Conservation (phyloP, 1,284 basidiomycete species). For the Coniophora puteana region DNA sequence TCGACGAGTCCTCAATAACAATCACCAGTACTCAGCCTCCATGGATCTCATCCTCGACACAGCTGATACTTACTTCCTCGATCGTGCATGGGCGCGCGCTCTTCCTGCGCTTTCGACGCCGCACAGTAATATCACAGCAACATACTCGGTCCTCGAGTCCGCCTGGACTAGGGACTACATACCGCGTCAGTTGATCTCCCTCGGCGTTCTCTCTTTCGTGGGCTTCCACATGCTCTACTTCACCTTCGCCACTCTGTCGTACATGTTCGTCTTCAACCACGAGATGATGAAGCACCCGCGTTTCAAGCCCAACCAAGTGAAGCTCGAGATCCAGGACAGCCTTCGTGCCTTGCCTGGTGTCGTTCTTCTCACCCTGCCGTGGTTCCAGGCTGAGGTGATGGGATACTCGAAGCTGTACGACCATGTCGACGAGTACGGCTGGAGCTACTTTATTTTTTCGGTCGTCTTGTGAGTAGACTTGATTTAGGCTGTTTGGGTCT, state of each 20-base stretch:
- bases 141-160: conserved; percentile 32
- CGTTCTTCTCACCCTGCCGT: conserved; percentile 83
- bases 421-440: conserved; percentile 69
- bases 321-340: conserved; percentile 78
- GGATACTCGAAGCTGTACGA: conserved; percentile 85
- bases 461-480: conserved; percentile 52
- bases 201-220: conserved; percentile 71
- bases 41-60: conserved; percentile 84
- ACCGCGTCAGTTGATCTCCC: conserved; percentile 76
- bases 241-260: conserved; percentile 80
- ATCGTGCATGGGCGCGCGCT: conserved; percentile 73
- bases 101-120: conserved; percentile 50
- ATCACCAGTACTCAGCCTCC: conserved; percentile 11
- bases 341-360: conserved; percentile 81
- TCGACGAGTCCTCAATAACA: too few species aligned
- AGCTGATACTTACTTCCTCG: conserved; percentile 75
- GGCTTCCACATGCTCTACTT: conserved; percentile 88
- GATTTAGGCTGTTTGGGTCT: conserved; percentile 2
- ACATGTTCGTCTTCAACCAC: conserved; percentile 90
- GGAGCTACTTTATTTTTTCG: conserved; percentile 60
- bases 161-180: conserved; percentile 82
- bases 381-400: conserved; percentile 91
- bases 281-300: conserved; percentile 95
- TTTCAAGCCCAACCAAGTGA: conserved; percentile 87
- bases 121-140: conserved; percentile 25